Base-by-base conservation (phyloP, 2,329 filamentous ascomycete species). In the Penicillium sp. region DNA sequence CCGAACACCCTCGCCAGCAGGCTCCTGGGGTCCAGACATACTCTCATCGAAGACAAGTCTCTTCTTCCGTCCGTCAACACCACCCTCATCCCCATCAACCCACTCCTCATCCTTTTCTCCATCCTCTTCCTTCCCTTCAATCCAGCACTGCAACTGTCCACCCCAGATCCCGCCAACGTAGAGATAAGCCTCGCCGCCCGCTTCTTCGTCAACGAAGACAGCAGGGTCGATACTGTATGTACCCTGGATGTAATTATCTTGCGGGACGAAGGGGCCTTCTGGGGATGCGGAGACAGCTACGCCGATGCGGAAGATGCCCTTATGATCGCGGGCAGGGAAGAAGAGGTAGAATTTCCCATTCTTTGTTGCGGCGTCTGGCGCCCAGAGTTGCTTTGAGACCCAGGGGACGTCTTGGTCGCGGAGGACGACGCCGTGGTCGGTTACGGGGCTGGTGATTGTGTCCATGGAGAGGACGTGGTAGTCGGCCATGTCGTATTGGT, bases 121-220 rank as follows among this genome's bases (percentile, higher is more conserved):
- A 29, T 10, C 19, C 2, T 10, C 26, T 67, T 69, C 57, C 76
- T 74, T 76, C 82, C 69, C 69, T 3, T 45, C 33, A 9, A 43
- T 35, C 78, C 86, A 90, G 72, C 85, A 88, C 67, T 89, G 85
- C 56, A 90, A 72, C 69, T 90, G 86, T 0, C 86, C 86, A 51
- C 86, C 86, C 86, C 86, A 90, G 21, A 90, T 77, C 0, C 86
- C 86, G 39, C 86, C 86, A 58, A 89, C 88, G 68, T 88, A 90
- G 21, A 87, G 65, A 63, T 85, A 87, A 3, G 77, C 81, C 45
- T 76, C 64, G 9, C 75, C 78, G 12, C 37, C 48, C 0, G 37
- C 43, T 57, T 84, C 79, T 39, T 79, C 80, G 63, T 90, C 86
- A 15, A 89, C 84, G 55, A 89, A 87, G 31, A 75, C 77, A 12